phyloP scores from a whole-genome alignment of 257 asterid genomes.

The Solanum habrochaites region DNA sequence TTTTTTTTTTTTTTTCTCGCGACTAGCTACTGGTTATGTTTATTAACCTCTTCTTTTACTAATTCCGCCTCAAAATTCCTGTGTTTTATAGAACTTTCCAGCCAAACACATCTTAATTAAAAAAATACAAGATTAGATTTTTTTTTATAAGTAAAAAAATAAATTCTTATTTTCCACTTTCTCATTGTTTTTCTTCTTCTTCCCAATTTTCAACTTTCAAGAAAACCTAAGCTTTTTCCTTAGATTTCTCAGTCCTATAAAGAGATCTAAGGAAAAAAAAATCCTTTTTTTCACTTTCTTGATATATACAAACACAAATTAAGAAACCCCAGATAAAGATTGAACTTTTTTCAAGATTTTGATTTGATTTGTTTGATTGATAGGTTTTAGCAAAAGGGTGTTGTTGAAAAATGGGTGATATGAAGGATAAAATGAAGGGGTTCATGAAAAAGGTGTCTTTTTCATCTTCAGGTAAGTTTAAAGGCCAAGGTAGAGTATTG shows the following conservation, averaged over 20 bases:
- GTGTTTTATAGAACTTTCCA: background rate
- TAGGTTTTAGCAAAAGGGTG: background rate
- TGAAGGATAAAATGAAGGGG: slow-evolving; percentile 83
- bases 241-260: background rate
- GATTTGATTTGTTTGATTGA: background rate
- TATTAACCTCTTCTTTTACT: background rate
- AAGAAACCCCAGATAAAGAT: background rate
- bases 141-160: background rate
- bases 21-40: background rate
- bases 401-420: slow-evolving; percentile 51
- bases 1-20: no score
- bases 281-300: background rate
- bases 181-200: background rate
- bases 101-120: background rate
- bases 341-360: background rate
- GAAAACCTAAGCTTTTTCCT: background rate
- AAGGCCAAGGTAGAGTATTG: slow-evolving; percentile 85
- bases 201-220: background rate
- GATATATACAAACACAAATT: background rate
- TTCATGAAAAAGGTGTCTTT: slow-evolving; percentile 81
- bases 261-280: background rate
- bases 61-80: background rate
- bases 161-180: background rate
- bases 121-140: background rate
- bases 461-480: slow-evolving; percentile 66